Base-by-base conservation (phyloP, 768 basidiomycete genomes). In the Lactifluus piperatus region DNA sequence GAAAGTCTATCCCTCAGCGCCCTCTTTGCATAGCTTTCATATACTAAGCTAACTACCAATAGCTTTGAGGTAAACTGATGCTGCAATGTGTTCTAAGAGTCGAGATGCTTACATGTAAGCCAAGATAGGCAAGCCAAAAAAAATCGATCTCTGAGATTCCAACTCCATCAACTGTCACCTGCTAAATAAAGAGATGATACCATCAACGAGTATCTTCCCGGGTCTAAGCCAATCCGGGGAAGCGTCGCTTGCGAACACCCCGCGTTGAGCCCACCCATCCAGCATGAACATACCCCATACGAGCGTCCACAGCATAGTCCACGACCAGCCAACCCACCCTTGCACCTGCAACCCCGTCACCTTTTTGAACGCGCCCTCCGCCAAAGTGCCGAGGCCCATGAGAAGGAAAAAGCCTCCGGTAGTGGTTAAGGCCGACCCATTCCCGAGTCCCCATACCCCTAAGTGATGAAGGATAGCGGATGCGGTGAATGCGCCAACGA, bases 381-480 rank as follows among this genome's bases (percentile, higher is more conserved):
- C 44, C 1, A 78, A 51, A 9, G 81, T 62, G 3, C 82, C 83
- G 0, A 81, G 64, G 10, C 78, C 84, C 62, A 78, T 81, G 65
- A 81, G 68, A 48, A 84, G 39, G 67, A 85, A 87, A 66, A 80
- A 84, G 2, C 77, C 79, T 2, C 71, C 68, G 8, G 83, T 70
- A 6, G 56, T 57, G 6, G 55, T 20, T 0, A 79, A 75, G 43
- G 84, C 79, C 1, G 73, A 70, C 18, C 81, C 83, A 6, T 73
- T 72, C 1, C 76, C 79, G 79, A 86, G 79, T 4, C 80, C 82
- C 74, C 78, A 84, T 51, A 81, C 60, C 13, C 81, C 84, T 18
- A 34, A 78, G 60, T 81, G 76, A 57, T 89, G 87, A 4, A 86
- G 65, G 4, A 80, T 24, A 6, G 78, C 83, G 0, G 86, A 88